A percentile compares a stretch with the other conserved stretches of the same genome.
Conservation (phyloP, 371 early-diverging fungal species). For the Mucor indicus region DNA sequence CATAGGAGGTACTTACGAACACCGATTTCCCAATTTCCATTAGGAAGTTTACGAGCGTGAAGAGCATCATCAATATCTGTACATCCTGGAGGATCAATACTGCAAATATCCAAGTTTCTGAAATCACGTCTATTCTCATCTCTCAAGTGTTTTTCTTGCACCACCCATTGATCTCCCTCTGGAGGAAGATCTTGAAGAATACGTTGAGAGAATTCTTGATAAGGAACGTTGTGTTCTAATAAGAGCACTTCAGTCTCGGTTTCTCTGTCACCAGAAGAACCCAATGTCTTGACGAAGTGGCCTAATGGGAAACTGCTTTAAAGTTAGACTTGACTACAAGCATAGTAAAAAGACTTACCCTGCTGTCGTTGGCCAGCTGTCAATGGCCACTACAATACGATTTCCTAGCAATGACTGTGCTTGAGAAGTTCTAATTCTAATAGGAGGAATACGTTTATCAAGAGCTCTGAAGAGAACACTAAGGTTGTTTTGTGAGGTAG, state of each 20-base stretch:
- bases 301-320: slow-evolving; percentile 80
- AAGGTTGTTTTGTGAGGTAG: slow-evolving; percentile 48
- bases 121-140: slow-evolving; percentile 73
- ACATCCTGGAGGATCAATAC: slow-evolving; percentile 99
- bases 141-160: slow-evolving; percentile 67
- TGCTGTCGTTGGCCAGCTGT: slow-evolving; percentile 83
- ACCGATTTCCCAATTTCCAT: slow-evolving; percentile 89
- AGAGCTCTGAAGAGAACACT: slow-evolving; percentile 79
- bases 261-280: slow-evolving; percentile 87
- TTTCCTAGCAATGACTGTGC: slow-evolving; percentile 70
- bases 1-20: slow-evolving; percentile 64
- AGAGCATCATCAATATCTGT: slow-evolving; percentile 99
- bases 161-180: slow-evolving; percentile 88
- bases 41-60: slow-evolving; percentile 77
- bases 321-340: too few species aligned
- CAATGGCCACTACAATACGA: slow-evolving; percentile 89
- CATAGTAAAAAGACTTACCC: too few species aligned
- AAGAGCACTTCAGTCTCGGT: slow-evolving; percentile 95
- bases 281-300: slow-evolving; percentile 90
- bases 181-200: slow-evolving; percentile 79
- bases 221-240: slow-evolving; percentile 94
- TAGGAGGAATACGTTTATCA: slow-evolving; percentile 90
- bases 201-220: slow-evolving; percentile 84
- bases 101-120: slow-evolving; percentile 83
- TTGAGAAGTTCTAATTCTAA: slow-evolving; percentile 89